Evolutionary conservation across 345 rosid species (phyloP).

Genomic region (Streptanthus diversifolius): DNA sequence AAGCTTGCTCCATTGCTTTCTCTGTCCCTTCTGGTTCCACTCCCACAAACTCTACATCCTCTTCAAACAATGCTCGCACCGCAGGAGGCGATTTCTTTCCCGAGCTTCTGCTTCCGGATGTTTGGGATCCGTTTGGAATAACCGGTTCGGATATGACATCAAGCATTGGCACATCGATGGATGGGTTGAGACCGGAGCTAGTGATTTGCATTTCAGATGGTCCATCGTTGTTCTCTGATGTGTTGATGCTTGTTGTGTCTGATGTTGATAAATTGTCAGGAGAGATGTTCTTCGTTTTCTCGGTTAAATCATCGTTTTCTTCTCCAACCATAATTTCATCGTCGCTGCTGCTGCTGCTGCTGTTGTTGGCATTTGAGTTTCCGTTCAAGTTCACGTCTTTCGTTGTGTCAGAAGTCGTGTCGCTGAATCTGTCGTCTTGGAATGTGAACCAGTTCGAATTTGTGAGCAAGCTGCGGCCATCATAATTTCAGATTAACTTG

Average conservation of each 20-base stretch:
- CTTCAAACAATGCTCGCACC: conserved; percentile 74
- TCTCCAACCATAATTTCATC: conserved; percentile 91
- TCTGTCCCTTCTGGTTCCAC: conserved; percentile 85
- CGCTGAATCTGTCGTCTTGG: conserved; percentile 68
- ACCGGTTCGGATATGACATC: conserved; percentile 41
- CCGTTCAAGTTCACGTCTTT: conserved; percentile 66
- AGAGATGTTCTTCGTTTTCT: conserved; percentile 45
- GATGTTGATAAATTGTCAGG: conserved; percentile 11
- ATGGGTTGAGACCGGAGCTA: conserved; percentile 63
- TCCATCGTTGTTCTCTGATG: conserved; percentile 39
- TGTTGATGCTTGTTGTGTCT: conserved; percentile 38
- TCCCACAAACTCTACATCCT: conserved; percentile 94
- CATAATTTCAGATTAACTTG: neutral
- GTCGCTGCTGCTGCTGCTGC: conserved; percentile 75
- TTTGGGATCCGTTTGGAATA: conserved; percentile 54
- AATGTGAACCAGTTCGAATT: conserved; percentile 97
- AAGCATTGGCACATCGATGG: conserved; percentile 43
- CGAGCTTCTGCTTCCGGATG: conserved; percentile 41
- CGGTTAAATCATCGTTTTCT: conserved; percentile 64
- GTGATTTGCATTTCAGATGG: conserved; percentile 54
- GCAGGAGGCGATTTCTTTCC: conserved; percentile 36
- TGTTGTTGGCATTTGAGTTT: conserved; percentile 55
- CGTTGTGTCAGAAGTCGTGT: conserved; percentile 50
- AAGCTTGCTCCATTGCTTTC: conserved; percentile 94
- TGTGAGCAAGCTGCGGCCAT: conserved; percentile 65